Conservation (phyloP, 495 filamentous ascomycete genomes). For the Entonaema liquescens region DNA sequence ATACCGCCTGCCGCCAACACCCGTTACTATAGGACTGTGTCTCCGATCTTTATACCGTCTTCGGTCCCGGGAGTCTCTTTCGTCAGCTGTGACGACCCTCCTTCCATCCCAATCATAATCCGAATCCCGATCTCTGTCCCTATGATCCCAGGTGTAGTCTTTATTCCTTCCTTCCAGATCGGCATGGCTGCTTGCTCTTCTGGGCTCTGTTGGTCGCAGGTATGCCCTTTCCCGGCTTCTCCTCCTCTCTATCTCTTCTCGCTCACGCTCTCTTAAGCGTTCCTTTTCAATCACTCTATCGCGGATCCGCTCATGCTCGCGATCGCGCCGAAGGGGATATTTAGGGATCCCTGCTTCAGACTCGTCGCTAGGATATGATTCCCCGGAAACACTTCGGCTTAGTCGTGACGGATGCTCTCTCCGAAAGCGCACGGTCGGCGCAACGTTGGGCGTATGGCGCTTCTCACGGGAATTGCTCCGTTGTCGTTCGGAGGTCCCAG, state of each 20-base stretch:
- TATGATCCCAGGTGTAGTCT: slow-evolving; percentile 44
- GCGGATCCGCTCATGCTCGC: slow-evolving; percentile 40
- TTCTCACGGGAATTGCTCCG: slow-evolving; percentile 44
- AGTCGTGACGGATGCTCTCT: slow-evolving; percentile 36
- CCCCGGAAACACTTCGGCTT: slow-evolving; percentile 43
- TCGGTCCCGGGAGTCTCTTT: slow-evolving; percentile 40
- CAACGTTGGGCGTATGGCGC: slow-evolving; percentile 2
- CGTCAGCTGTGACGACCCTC: slow-evolving; percentile 41
- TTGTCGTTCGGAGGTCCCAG: slow-evolving; percentile 36
- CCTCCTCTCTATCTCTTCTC: slow-evolving; percentile 42
- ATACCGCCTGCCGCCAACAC: slow-evolving; percentile 51
- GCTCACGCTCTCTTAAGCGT: slow-evolving; percentile 42
- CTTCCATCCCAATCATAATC: slow-evolving; percentile 47
- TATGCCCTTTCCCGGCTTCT: slow-evolving; percentile 43
- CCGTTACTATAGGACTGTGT: slow-evolving; percentile 48
- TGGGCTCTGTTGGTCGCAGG: slow-evolving; percentile 43
- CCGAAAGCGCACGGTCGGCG: slow-evolving; percentile 32
- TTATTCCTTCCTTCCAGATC: slow-evolving; percentile 49
- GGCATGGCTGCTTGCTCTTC: slow-evolving; percentile 56
- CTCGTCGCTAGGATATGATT: slow-evolving; percentile 43
- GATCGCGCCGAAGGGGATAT: slow-evolving; percentile 35
- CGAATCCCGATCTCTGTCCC: slow-evolving; percentile 38
- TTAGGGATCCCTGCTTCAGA: slow-evolving; percentile 36
- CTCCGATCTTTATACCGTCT: slow-evolving; percentile 40
- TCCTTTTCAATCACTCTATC: slow-evolving; percentile 44